Evolutionary conservation across 305 asterid genomes (phyloP).

Genomic region (Ilex paraguariensis): DNA sequence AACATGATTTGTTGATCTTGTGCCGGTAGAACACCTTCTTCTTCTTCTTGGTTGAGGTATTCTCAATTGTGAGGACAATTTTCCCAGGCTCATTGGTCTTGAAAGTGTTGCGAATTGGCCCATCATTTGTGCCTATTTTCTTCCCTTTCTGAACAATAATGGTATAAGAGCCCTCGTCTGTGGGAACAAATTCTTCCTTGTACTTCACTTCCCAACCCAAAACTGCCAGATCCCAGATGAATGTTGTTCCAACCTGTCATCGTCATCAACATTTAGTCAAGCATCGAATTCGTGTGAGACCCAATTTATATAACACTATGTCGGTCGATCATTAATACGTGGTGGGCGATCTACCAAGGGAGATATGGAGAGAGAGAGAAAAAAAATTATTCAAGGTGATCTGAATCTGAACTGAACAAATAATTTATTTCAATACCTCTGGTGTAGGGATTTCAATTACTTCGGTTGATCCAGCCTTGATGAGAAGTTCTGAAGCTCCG

Average conservation of each 20-base stretch:
- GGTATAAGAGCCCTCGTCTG: slow-evolving; percentile 54
- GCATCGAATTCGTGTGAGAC: too few relatives aligned
- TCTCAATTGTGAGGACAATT: slow-evolving; percentile 48
- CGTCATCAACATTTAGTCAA: too few relatives aligned
- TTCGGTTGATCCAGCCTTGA: slow-evolving; percentile 61
- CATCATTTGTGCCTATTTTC: slow-evolving; percentile 43
- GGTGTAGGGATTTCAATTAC: slow-evolving; percentile 62
- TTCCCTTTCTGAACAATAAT: slow-evolving; percentile 59
- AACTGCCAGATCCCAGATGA: slow-evolving; percentile 60
- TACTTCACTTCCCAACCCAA: slow-evolving; percentile 73
- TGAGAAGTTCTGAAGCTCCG: slow-evolving; percentile 44
- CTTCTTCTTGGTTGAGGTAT: slow-evolving; percentile 66
- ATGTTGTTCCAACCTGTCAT: slow-evolving; percentile 58
- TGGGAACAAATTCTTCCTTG: slow-evolving; percentile 69
- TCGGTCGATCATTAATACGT: too few relatives aligned
- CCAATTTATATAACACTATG: too few relatives aligned
- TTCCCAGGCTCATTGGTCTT: slow-evolving; percentile 68
- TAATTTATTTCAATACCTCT: slow-evolving; percentile 37
- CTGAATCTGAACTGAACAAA: neutral
- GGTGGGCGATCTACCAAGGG: too few relatives aligned
- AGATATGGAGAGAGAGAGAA: too few relatives aligned
- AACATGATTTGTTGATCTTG: slow-evolving; percentile 53
- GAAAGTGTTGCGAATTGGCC: slow-evolving; percentile 51
- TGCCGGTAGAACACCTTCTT: slow-evolving; percentile 59
- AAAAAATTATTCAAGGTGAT: too few relatives aligned